Evolutionary conservation across 805 yeast species (phyloP).

Genomic region (Vanderwaltozyma yarrowii): DNA sequence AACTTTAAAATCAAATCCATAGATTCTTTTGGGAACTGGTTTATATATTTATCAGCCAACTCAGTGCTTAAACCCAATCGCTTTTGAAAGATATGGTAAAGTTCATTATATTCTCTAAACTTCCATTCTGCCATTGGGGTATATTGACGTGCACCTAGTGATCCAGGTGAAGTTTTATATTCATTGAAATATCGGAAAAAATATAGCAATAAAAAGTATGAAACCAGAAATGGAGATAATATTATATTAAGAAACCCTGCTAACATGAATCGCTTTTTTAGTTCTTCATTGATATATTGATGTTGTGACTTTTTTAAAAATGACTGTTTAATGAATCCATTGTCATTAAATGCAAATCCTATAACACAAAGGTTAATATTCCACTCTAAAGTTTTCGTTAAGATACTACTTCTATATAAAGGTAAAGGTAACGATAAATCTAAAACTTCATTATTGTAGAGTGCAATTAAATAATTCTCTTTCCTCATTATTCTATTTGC

Average conservation of each 20-base stretch:
- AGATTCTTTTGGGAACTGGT: constrained; percentile 84
- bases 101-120: constrained; percentile 85
- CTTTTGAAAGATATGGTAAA: constrained; percentile 77
- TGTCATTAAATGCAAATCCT: constrained; percentile 73
- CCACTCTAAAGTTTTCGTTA: constrained; percentile 92
- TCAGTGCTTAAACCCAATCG: constrained; percentile 68
- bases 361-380: constrained; percentile 78
- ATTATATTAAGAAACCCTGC: constrained; percentile 81
- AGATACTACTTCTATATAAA: constrained; percentile 31
- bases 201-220: constrained; percentile 71
- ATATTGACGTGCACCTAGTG: constrained; percentile 75
- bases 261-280: constrained; percentile 68
- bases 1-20: constrained; percentile 47
- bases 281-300: constrained; percentile 52
- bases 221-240: constrained; percentile 75
- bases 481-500: constrained; percentile 94
- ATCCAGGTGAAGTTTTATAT: constrained; percentile 77
- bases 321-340: constrained; percentile 68
- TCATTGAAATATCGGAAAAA: constrained; percentile 90
- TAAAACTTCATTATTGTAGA: constrained; percentile 68
- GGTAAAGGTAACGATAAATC: constrained; percentile 55
- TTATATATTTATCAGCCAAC: constrained; percentile 73
- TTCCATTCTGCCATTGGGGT: constrained; percentile 95
- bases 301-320: constrained; percentile 66
- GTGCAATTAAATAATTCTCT: constrained; percentile 87